phyloP scores from a whole-genome alignment of 768 basidiomycete species.

The Galerina marginata region DNA sequence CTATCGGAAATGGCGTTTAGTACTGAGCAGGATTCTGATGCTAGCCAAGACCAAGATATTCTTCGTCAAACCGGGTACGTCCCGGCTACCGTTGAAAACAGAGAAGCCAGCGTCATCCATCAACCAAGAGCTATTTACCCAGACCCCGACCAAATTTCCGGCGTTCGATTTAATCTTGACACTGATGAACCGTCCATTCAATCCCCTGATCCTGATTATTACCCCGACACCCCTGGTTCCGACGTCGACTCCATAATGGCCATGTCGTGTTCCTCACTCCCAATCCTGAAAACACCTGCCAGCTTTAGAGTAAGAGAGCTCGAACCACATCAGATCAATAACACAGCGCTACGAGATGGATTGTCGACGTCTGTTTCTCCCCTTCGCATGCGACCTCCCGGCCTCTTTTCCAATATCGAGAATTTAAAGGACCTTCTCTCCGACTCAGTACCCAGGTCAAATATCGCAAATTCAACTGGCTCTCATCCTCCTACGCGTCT shows the following conservation, averaged over 20 bases:
- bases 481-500: background rate
- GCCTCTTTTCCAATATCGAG: background rate
- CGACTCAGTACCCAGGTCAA: background rate
- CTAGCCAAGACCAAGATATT: no score
- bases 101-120: background rate
- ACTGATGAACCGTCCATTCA: background rate
- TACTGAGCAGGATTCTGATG: background rate
- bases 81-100: background rate
- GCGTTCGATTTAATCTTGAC: slow-evolving; percentile 7
- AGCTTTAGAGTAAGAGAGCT: background rate
- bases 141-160: background rate
- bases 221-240: background rate
- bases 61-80: background rate
- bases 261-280: slow-evolving; percentile 4
- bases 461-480: background rate
- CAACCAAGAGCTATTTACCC: slow-evolving; percentile 5
- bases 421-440: background rate
- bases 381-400: background rate
- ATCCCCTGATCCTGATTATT: background rate
- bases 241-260: slow-evolving; percentile 6
- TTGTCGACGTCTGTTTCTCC: background rate
- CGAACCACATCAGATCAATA: background rate
- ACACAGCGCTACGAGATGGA: background rate
- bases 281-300: slow-evolving; percentile 1
- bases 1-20: background rate